A percentile compares a stretch with the other conserved stretches of the same genome.
phyloP scores from a whole-genome alignment of 2,329 filamentous ascomycete genomes.

The Claviceps paspali region DNA sequence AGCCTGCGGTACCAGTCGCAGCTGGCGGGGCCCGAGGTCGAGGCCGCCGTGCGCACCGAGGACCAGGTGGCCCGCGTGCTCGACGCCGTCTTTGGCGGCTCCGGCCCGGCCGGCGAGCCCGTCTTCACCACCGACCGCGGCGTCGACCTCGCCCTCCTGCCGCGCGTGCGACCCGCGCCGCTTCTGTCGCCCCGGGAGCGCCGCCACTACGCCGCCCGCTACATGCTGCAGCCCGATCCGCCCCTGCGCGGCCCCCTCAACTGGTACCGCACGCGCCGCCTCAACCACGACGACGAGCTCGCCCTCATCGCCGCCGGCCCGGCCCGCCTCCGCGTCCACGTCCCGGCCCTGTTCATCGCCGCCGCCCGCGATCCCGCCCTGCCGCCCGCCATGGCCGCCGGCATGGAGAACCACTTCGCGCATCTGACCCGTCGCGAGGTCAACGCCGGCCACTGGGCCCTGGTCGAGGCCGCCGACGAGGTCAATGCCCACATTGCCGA shows the following conservation, averaged over 20 bases:
- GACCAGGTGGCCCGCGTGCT: conserved; percentile 56
- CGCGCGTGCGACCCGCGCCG: conserved; percentile 37
- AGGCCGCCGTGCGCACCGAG: conserved; percentile 39
- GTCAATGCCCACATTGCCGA: conserved; percentile 53
- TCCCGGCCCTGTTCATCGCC: conserved; percentile 60
- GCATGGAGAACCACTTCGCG: conserved; percentile 55
- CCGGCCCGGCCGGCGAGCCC: conserved; percentile 35
- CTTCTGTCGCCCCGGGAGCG: conserved; percentile 55
- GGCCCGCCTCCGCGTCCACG: too few species aligned
- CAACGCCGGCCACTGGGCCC: conserved; percentile 62
- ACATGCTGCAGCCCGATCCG: conserved; percentile 33
- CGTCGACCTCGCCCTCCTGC: conserved; percentile 38
- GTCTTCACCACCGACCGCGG: conserved; percentile 48
- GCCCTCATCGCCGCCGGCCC: conserved; percentile 44
- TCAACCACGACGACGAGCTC: conserved; percentile 65
- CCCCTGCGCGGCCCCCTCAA: conserved; percentile 70
- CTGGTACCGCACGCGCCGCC: conserved; percentile 66
- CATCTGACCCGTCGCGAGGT: conserved; percentile 53
- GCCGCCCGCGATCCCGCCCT: conserved; percentile 59
- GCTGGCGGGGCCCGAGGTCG: conserved; percentile 52
- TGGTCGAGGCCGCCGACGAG: conserved; percentile 56
- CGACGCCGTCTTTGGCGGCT: conserved; percentile 54
- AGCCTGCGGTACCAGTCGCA: conserved; percentile 80
- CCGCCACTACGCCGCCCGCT: conserved; percentile 63
- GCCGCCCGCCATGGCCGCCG: conserved; percentile 51